These are phyloP conservation scores for Arachis stenosperma DNA, from an alignment of 306 rosid species.

Conservation along the genomic window DNA sequence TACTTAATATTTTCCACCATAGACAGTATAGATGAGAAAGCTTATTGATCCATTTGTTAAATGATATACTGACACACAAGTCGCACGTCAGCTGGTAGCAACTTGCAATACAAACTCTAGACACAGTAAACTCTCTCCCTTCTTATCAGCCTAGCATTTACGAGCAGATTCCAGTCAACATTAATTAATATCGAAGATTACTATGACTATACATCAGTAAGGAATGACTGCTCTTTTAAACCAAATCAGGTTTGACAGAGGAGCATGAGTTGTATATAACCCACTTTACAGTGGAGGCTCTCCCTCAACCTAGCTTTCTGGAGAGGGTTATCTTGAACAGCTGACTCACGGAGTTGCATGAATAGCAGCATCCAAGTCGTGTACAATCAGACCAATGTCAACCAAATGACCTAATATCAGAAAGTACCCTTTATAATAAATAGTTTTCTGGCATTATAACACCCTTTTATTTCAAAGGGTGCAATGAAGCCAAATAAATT, in stretches of 20 bases:
- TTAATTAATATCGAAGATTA: background rate
- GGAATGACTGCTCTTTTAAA: constrained; percentile 5
- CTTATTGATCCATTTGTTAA: constrained; percentile 2
- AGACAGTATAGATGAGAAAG: constrained; percentile 9
- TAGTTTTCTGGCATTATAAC: constrained; percentile 5
- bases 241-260: background rate
- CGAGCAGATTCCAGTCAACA: constrained; percentile 1
- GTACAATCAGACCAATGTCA: background rate
- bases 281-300: background rate
- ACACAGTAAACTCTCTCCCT: constrained; percentile 7
- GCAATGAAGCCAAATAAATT: background rate
- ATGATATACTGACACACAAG: background rate
- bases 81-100: background rate
- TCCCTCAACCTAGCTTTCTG: background rate
- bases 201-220: background rate
- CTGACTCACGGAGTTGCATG: background rate
- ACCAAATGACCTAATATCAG: constrained; percentile 4
- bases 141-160: constrained; percentile 1
- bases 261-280: constrained; percentile 20
- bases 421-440: background rate
- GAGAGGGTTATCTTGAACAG: constrained; percentile 1
- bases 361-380: constrained; percentile 4
- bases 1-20: constrained; percentile 13
- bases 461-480: background rate
- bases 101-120: background rate